These are phyloP conservation scores for Mycogone perniciosa DNA, from an alignment of 2,329 filamentous ascomycete genomes.

Conservation along the genomic window DNA sequence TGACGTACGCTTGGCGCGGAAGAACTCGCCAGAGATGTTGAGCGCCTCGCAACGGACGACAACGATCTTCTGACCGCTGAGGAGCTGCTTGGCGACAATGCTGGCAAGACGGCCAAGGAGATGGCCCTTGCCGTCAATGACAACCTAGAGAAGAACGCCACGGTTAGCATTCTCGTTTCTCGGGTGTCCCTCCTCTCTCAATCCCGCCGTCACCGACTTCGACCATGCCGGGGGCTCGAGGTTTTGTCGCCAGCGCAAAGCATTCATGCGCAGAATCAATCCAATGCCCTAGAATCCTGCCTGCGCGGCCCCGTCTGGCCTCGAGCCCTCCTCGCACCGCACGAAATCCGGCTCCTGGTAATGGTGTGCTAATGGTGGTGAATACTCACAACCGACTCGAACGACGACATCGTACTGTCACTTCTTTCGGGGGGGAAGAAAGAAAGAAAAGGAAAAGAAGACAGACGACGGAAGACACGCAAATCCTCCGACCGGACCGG, in stretches of 20 bases:
- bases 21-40: constrained; percentile 99
- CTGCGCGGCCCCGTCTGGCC: constrained; percentile 3
- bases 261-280: not conserved
- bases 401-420: constrained; percentile 57
- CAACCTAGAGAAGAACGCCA: constrained; percentile 55
- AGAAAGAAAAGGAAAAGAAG: constrained; percentile 25
- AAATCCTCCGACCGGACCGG: constrained; percentile 33
- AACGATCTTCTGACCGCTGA: constrained; percentile 99
- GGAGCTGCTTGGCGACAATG: constrained; percentile 98
- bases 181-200: not conserved
- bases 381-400: constrained; percentile 63
- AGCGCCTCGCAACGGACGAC: constrained; percentile 97
- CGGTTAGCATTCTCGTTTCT: constrained; percentile 16
- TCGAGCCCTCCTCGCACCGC: constrained; percentile 3
- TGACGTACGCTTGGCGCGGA: constrained; percentile 98
- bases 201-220: constrained; percentile 1
- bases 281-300: not conserved
- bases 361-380: constrained; percentile 9
- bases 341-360: constrained; percentile 7
- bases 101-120: constrained; percentile 97
- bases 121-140: constrained; percentile 99
- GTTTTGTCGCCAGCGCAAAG: constrained; percentile 8
- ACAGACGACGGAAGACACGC: constrained; percentile 28
- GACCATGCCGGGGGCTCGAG: constrained; percentile 3
- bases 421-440: constrained; percentile 26